Evolutionary conservation across 2,329 filamentous ascomycete species (phyloP), one percentile per base, ranked within the genome.

Genomic region (Pezicula radicicola): DNA sequence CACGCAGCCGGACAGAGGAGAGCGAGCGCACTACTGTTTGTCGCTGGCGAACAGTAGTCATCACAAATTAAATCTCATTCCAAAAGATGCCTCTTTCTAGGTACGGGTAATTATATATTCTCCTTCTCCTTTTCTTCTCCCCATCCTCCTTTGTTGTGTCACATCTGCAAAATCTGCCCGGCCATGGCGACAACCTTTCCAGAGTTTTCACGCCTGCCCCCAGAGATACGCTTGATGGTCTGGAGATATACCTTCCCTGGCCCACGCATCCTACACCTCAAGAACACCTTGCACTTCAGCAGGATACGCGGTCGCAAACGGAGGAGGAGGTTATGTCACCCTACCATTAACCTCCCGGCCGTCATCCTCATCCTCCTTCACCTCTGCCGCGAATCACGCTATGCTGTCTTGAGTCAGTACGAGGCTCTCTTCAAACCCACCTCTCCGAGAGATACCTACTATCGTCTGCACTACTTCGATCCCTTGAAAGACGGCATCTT

Each of bases 231-330:
- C 21, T 27, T 16, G 46, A 71, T 75, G 52, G 72, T 76, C 53
- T 69, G 71, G 16, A 71, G 69, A 27, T 67, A 75, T 2, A 67
- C 73, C 4, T 64, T 77, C 5, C 68, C 72, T 3, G 62, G 67
- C 16, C 77, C 75, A 60, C 72, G 74, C 56, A 62, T 71, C 42
- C 64, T 75, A 40, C 21, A 19, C 37, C 16, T 50, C 12, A 50
- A 50, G 30, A 27, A 36, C 40, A 19, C 28, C n/a, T 19, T 19
- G 16, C 15, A n/a, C 39, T 9, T 30, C 37, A n/a, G 12, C n/a
- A 27, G 46, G n/a, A 15, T 25, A 13, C 15, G 13, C 8, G 15
- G 18, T 13, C 36, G 16, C 36, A 13, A 33, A 7, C 6, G 21
- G n/a, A 37, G 28, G n/a, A 48, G 39, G 18, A 15, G 18, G 13